A percentile compares a stretch with the other conserved stretches of the same genome.
Conservation (phyloP, 176 grass and related monocot species). For the Ensete glaucum region DNA sequence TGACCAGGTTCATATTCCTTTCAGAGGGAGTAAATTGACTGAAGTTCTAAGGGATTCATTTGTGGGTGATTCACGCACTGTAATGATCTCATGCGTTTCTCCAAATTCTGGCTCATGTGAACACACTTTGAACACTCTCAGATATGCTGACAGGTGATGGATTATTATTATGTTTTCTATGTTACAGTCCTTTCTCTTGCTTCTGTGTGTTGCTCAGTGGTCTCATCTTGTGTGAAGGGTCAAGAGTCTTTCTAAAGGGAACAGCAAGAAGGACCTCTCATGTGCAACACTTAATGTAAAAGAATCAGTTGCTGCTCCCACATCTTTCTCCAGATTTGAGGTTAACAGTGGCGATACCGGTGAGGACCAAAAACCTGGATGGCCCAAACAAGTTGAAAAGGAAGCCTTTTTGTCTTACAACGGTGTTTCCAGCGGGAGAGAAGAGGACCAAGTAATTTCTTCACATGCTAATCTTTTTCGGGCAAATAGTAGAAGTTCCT, state of each 20-base stretch:
- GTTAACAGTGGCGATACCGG: slow-evolving; percentile 38
- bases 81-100: slow-evolving; percentile 99
- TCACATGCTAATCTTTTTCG: slow-evolving; percentile 27
- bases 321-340: slow-evolving; percentile 43
- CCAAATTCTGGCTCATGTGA: slow-evolving; percentile 97
- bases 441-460: slow-evolving; percentile 19
- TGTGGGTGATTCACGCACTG: slow-evolving; percentile 85
- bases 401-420: slow-evolving; percentile 25
- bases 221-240: slow-evolving; percentile 31
- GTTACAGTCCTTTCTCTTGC: background rate
- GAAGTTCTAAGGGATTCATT: slow-evolving; percentile 96
- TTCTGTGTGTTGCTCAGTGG: background rate
- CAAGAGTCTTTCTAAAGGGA: slow-evolving; percentile 86
- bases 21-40: slow-evolving; percentile 94
- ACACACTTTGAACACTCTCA: slow-evolving; percentile 91
- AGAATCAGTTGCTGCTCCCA: slow-evolving; percentile 50
- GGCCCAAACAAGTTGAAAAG: slow-evolving; percentile 50
- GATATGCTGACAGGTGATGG: slow-evolving; percentile 97
- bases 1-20: slow-evolving; percentile 95
- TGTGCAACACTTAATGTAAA: slow-evolving; percentile 34
- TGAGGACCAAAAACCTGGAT: slow-evolving; percentile 55
- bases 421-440: slow-evolving; percentile 35
- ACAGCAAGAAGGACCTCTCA: slow-evolving; percentile 66
- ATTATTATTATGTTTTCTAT: background rate
- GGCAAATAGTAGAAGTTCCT: slow-evolving; percentile 29